Conservation (phyloP, 495 filamentous ascomycete genomes). For the Neurospora terricola region DNA sequence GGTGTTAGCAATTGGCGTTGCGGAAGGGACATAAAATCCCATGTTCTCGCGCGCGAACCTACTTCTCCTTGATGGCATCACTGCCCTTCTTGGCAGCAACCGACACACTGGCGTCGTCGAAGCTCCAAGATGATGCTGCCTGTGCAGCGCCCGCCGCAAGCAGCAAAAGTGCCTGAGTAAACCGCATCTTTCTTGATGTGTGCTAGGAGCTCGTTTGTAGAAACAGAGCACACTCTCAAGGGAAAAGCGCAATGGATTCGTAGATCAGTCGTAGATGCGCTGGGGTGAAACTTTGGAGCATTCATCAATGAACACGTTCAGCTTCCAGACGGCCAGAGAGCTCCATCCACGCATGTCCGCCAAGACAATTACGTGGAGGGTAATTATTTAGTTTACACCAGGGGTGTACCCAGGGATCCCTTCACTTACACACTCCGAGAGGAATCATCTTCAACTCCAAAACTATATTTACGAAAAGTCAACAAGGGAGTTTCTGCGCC, state of each 20-base stretch:
- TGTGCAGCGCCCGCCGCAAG: slow-evolving; percentile 35
- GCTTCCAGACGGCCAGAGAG: slow-evolving; percentile 7
- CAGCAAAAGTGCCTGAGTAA: slow-evolving; percentile 37
- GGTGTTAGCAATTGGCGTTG: not conserved
- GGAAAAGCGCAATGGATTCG: not conserved
- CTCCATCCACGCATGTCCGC: slow-evolving; percentile 7
- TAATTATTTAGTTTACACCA: not conserved
- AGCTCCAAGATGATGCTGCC: slow-evolving; percentile 72
- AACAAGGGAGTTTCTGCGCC: no score
- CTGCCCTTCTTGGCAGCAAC: slow-evolving; percentile 60
- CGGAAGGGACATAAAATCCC: not conserved
- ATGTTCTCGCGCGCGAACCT: slow-evolving; percentile 16
- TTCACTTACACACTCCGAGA: not conserved
- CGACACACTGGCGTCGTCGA: slow-evolving; percentile 73
- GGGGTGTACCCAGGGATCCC: not conserved
- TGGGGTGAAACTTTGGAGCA: not conserved
- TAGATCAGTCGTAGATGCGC: not conserved
- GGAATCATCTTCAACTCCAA: slow-evolving; percentile 9
- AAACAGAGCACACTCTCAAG: not conserved
- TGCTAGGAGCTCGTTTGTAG: slow-evolving; percentile 4
- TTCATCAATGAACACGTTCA: slow-evolving; percentile 25
- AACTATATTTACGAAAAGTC: not conserved
- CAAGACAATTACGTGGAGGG: slow-evolving; percentile 9
- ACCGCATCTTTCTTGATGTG: slow-evolving; percentile 32
- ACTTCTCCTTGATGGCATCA: slow-evolving; percentile 66